These are phyloP conservation scores for Tolypocladium amazonense DNA, from an alignment of 2,329 filamentous ascomycete species.

Conservation along the genomic window DNA sequence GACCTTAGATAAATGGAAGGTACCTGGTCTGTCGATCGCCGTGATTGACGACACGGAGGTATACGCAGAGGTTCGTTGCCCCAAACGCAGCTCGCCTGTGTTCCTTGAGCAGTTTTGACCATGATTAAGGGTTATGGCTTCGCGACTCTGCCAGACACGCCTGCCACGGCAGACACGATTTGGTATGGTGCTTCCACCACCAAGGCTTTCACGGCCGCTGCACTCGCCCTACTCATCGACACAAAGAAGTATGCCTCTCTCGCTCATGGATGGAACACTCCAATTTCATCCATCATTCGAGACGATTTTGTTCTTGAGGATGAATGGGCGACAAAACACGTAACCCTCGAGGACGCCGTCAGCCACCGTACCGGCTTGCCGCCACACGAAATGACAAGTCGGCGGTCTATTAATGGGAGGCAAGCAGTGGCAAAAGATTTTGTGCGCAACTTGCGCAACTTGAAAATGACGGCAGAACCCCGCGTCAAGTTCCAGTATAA, in stretches of 20 bases:
- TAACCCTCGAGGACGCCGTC: slow-evolving; percentile 26
- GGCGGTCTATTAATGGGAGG: slow-evolving; percentile 18
- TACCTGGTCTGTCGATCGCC: slow-evolving; percentile 16
- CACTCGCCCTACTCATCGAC: slow-evolving; percentile 38
- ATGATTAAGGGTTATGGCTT: slow-evolving; percentile 15
- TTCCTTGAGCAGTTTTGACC: not conserved
- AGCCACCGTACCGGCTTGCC: slow-evolving; percentile 22
- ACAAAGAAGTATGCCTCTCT: slow-evolving; percentile 19
- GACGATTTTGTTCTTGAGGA: not conserved
- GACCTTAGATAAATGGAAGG: slow-evolving; percentile 13
- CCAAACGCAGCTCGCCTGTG: not conserved
- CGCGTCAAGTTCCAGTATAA: slow-evolving; percentile 36
- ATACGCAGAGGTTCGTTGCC: slow-evolving; percentile 12
- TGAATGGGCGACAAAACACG: slow-evolving; percentile 14
- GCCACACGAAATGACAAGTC: slow-evolving; percentile 22
- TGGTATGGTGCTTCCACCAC: slow-evolving; percentile 46
- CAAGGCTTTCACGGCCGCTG: slow-evolving; percentile 42
- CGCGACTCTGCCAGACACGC: slow-evolving; percentile 24
- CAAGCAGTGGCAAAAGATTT: slow-evolving; percentile 20
- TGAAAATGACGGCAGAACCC: slow-evolving; percentile 25
- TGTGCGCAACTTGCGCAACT: slow-evolving; percentile 28
- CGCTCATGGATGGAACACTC: slow-evolving; percentile 33
- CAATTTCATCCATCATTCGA: slow-evolving; percentile 26
- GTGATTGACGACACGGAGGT: slow-evolving; percentile 14
- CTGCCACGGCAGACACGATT: slow-evolving; percentile 33